Conservation (phyloP, 768 basidiomycete species). For the Boletus sp. region DNA sequence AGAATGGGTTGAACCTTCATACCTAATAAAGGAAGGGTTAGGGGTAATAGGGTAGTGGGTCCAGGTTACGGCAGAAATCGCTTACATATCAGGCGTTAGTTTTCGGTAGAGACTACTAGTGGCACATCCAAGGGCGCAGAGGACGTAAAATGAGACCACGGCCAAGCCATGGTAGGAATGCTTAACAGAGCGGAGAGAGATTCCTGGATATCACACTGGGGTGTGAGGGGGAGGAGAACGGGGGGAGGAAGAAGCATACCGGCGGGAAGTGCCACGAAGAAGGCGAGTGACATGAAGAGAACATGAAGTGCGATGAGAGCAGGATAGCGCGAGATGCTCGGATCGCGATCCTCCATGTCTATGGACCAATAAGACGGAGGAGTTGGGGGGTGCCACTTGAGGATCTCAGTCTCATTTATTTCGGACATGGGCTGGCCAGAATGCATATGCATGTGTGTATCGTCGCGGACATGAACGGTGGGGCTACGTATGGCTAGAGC, state of each 20-base stretch:
- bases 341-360: slow-evolving; percentile 60
- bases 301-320: slow-evolving; percentile 72
- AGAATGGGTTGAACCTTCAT: slow-evolving; percentile 62
- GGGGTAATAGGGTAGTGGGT: background rate
- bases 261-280: slow-evolving; percentile 78
- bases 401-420: slow-evolving; percentile 77
- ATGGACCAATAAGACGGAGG: slow-evolving; percentile 82
- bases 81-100: slow-evolving; percentile 80
- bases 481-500: background rate
- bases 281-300: slow-evolving; percentile 73
- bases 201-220: slow-evolving; percentile 45
- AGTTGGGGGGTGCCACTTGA: slow-evolving; percentile 61
- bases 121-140: slow-evolving; percentile 62
- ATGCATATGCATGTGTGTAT: slow-evolving; percentile 47
- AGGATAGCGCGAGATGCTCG: slow-evolving; percentile 50
- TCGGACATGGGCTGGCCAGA: slow-evolving; percentile 50
- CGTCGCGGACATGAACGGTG: slow-evolving; percentile 19
- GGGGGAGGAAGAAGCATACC: slow-evolving; percentile 45
- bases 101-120: slow-evolving; percentile 72
- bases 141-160: slow-evolving; percentile 60
- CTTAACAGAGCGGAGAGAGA: slow-evolving; percentile 75
- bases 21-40: slow-evolving; percentile 46
- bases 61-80: slow-evolving; percentile 17
- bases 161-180: slow-evolving; percentile 61
- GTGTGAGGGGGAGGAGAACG: background rate